Evolutionary conservation across 495 filamentous ascomycete species (phyloP), one percentile per base, ranked within the genome.

Genomic region (Talaromyces stipitatus): DNA sequence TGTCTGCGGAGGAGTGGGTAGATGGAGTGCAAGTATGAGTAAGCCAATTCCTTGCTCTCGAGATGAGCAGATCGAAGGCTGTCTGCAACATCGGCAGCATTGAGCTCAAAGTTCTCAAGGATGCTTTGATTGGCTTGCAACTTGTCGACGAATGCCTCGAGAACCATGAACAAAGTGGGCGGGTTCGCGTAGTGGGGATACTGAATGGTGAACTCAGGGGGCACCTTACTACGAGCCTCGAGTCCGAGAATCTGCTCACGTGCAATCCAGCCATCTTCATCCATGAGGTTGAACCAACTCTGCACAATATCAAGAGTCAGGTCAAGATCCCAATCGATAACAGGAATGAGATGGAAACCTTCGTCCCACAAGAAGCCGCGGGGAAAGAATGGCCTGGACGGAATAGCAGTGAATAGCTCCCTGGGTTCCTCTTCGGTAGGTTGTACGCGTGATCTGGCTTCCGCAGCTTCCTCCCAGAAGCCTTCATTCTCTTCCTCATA

Each of bases 101-200:
- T 56, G 28, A 68, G 56, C 14, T 60, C 58, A 16, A 61, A 60
- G 0, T 59, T 55, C 36, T 26, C 23, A 4, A 71, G 63, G 4
- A 58, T 46, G 51, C 64, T 64, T 57, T 71, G 58, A 52, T 76
- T 73, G 23, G 56, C 69, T 26, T 77, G 74, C 16, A 95, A 75
- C 64, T 86, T 92, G 61, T 90, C 85, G 57, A 96, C 77, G 61
- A 96, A 91, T 12, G 78, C 77, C 58, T 94, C 88, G 14, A 98
- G 69, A 50, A 94, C 84, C 60, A 97, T 82, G 72, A 96, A 97
- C 5, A 98, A 81, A 1, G 94, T 97, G n/a, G 94, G 94, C 0
- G 94, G 95, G 69, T 98, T 98, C 50, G 94, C 94, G 64, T 97
- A 97, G 69, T 97, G 94, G 26, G 94, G 94, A 68, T 97, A 97